phyloP scores from a whole-genome alignment of 2,329 filamentous ascomycete species.

The Botrytis hyacinthi region DNA sequence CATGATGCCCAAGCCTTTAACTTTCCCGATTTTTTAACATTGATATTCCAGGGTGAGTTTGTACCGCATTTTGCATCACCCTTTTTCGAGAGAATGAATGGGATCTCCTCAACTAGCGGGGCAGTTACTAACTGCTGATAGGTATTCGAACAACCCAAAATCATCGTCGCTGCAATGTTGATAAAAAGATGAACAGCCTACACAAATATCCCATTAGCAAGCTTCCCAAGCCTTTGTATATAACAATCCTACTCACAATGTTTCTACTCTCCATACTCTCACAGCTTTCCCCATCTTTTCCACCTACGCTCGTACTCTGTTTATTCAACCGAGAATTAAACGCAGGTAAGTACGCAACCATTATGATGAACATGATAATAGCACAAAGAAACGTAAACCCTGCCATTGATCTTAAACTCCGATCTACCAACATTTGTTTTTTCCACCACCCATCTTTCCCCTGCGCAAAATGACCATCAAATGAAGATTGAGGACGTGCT shows the following conservation, averaged over 20 bases:
- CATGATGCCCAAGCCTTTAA: slow-evolving; percentile 27
- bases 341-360: slow-evolving; percentile 23
- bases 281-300: slow-evolving; percentile 28
- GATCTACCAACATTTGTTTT: slow-evolving; percentile 30
- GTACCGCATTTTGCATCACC: slow-evolving; percentile 29
- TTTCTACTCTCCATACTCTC: slow-evolving; percentile 23
- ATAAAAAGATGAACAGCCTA: slow-evolving; percentile 27
- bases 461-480: slow-evolving; percentile 30
- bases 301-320: slow-evolving; percentile 24
- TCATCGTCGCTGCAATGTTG: slow-evolving; percentile 30
- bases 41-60: slow-evolving; percentile 29
- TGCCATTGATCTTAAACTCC: slow-evolving; percentile 29
- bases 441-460: slow-evolving; percentile 29
- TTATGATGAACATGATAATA: slow-evolving; percentile 27
- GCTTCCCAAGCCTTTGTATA: not conserved
- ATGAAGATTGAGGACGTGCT: slow-evolving; percentile 10
- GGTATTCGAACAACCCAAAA: slow-evolving; percentile 30
- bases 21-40: slow-evolving; percentile 28
- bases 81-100: slow-evolving; percentile 26
- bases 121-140: slow-evolving; percentile 31
- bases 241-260: slow-evolving; percentile 19
- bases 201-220: not conserved
- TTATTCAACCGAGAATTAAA: slow-evolving; percentile 23
- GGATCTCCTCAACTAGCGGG: slow-evolving; percentile 25
- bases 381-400: slow-evolving; percentile 27